These are phyloP conservation scores for Plasmodium knowlesi DNA, from an alignment of 169 alveolate genomes.

Conservation along the genomic window DNA sequence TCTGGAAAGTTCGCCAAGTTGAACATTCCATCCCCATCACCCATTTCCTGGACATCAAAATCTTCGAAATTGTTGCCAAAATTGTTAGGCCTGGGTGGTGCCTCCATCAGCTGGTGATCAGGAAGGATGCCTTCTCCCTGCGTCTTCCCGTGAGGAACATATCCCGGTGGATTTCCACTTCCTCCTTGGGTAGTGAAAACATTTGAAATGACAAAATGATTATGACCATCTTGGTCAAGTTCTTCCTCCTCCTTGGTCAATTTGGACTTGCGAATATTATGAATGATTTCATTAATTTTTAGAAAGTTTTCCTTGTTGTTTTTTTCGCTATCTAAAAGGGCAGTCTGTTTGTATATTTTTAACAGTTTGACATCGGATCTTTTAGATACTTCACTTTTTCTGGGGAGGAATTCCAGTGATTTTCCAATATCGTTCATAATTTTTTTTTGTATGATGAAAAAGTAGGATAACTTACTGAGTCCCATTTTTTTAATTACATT, in stretches of 20 bases:
- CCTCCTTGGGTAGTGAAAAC: background rate
- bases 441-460: slow-evolving; percentile 24
- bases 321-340: slow-evolving; percentile 25
- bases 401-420: slow-evolving; percentile 21
- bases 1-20: background rate
- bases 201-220: background rate
- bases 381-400: slow-evolving; percentile 14
- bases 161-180: background rate
- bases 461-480: slow-evolving; percentile 25
- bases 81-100: background rate
- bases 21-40: background rate
- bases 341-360: slow-evolving; percentile 33
- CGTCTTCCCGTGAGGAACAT: background rate
- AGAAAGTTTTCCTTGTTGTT: background rate
- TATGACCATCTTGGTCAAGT: background rate
- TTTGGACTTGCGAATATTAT: background rate
- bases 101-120: background rate
- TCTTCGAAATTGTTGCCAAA: background rate
- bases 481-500: slow-evolving; percentile 48
- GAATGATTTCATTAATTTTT: slow-evolving; percentile 12
- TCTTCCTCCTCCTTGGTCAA: background rate
- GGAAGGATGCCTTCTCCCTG: background rate
- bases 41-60: background rate
- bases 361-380: slow-evolving; percentile 8
- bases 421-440: background rate